Evolutionary conservation across 176 grass and related monocot genomes (phyloP).

Genomic region (Bonia amplexicaulis): DNA sequence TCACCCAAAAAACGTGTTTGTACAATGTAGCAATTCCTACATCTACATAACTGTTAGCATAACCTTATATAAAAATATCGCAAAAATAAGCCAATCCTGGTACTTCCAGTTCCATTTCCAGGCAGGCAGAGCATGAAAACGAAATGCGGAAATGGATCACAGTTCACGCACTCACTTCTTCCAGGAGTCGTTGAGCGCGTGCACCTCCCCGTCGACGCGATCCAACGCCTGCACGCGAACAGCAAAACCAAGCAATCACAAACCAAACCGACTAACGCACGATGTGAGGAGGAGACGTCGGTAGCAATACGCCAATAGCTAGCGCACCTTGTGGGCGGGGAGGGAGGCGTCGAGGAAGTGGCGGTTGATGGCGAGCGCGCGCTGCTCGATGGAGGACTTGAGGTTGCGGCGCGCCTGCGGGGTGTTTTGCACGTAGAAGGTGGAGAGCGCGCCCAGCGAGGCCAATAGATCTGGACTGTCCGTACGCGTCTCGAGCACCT

Average conservation of each 20-base stretch:
- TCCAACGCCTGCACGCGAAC: constrained; percentile 63
- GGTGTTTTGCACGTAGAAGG: constrained; percentile 85
- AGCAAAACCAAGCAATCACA: not conserved
- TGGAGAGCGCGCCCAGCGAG: constrained; percentile 80
- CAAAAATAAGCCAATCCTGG: not conserved
- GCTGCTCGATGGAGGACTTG: constrained; percentile 92
- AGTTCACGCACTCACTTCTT: constrained; percentile 57
- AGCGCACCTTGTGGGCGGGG: constrained; percentile 59
- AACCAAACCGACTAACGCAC: not conserved
- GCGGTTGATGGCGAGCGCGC: constrained; percentile 78
- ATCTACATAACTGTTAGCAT: not conserved
- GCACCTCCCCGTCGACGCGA: constrained; percentile 80
- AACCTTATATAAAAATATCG: not conserved
- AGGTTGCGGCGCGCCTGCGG: constrained; percentile 93
- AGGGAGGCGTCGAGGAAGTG: constrained; percentile 89
- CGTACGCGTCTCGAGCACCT: constrained; percentile 94
- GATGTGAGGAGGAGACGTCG: not conserved
- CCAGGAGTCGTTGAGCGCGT: constrained; percentile 66
- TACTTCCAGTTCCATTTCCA: not conserved
- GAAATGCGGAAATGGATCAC: not conserved
- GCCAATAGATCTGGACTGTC: constrained; percentile 88
- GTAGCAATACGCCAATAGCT: not conserved
- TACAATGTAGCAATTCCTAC: not conserved
- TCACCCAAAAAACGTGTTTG: not conserved
- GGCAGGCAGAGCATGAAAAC: not conserved